Conservation (phyloP, 2,329 filamentous ascomycete genomes). For the Amylocarpus encephaloides region DNA sequence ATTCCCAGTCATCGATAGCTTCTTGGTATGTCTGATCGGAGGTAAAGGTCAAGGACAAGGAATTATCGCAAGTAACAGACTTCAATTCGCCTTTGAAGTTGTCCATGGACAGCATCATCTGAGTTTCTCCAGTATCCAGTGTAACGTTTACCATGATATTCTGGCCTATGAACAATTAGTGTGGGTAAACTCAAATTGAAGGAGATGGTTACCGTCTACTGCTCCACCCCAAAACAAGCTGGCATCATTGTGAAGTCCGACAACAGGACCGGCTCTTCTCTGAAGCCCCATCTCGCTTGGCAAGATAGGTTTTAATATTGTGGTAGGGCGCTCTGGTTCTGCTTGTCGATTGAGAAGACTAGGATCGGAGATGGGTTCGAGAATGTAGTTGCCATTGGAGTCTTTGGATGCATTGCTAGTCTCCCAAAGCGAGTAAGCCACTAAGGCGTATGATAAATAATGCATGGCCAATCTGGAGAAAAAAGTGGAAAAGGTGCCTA, state of each 20-base stretch:
- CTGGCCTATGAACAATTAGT: not conserved
- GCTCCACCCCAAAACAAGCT: slow-evolving; percentile 1
- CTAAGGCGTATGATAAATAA: no score
- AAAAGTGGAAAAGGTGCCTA: not conserved
- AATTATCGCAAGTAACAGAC: slow-evolving; percentile 2
- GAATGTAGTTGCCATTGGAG: not conserved
- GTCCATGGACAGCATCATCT: slow-evolving; percentile 11
- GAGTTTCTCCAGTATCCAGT: slow-evolving; percentile 4
- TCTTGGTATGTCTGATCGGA: not conserved
- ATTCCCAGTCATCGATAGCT: slow-evolving; percentile 6
- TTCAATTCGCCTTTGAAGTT: slow-evolving; percentile 3
- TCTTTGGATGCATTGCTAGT: not conserved
- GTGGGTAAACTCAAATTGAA: not conserved
- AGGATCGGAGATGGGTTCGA: not conserved
- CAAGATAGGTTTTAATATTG: slow-evolving; percentile 1
- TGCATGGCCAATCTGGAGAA: no score
- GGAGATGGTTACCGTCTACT: not conserved
- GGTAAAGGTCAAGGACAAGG: slow-evolving; percentile 6
- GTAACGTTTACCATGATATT: slow-evolving; percentile 9
- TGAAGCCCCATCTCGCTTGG: not conserved
- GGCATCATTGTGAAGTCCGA: slow-evolving; percentile 2
- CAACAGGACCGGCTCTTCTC: not conserved
- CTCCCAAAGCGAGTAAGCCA: not conserved
- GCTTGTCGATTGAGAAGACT: not conserved
- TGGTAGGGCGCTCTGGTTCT: not conserved